Conservation (phyloP, 495 filamentous ascomycete species). For the Aspergillus panamensis region DNA sequence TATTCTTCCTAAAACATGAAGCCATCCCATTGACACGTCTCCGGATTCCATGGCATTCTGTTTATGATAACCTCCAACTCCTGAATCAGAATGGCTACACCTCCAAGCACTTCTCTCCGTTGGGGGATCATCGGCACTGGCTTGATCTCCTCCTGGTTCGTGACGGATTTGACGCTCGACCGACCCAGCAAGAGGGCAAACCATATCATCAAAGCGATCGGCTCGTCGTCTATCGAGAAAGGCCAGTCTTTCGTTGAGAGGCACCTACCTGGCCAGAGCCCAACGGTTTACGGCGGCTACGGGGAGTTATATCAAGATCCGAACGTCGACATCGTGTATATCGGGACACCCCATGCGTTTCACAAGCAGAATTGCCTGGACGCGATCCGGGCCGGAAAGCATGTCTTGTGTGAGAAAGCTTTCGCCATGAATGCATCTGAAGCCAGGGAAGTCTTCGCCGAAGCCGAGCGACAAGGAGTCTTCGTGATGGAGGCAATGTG, state of each 20-base stretch:
- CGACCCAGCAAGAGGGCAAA: not conserved
- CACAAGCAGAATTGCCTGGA: slow-evolving; percentile 60
- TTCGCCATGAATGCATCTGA: slow-evolving; percentile 69
- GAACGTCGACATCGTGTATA: slow-evolving; percentile 72
- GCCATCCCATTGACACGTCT: not conserved
- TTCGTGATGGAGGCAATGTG: slow-evolving; percentile 88
- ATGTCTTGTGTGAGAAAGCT: slow-evolving; percentile 47
- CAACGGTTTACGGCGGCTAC: slow-evolving; percentile 70
- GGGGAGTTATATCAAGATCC: slow-evolving; percentile 62
- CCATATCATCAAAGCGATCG: slow-evolving; percentile 67
- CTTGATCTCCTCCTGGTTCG: slow-evolving; percentile 9
- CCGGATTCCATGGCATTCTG: not conserved
- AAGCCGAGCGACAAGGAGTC: slow-evolving; percentile 60
- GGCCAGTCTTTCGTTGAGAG: slow-evolving; percentile 50
- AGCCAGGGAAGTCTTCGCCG: slow-evolving; percentile 59
- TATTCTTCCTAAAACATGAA: not conserved
- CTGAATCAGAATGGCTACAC: not conserved
- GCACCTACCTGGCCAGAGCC: slow-evolving; percentile 47
- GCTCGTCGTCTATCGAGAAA: slow-evolving; percentile 63
- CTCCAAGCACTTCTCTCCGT: not conserved
- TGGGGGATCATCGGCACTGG: not conserved
- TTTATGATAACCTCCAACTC: not conserved
- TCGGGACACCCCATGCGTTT: slow-evolving; percentile 82
- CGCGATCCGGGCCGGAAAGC: slow-evolving; percentile 39
- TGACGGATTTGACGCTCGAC: not conserved